Evolutionary conservation across 495 filamentous ascomycete genomes (phyloP).

Genomic region (Neurospora discreta): DNA sequence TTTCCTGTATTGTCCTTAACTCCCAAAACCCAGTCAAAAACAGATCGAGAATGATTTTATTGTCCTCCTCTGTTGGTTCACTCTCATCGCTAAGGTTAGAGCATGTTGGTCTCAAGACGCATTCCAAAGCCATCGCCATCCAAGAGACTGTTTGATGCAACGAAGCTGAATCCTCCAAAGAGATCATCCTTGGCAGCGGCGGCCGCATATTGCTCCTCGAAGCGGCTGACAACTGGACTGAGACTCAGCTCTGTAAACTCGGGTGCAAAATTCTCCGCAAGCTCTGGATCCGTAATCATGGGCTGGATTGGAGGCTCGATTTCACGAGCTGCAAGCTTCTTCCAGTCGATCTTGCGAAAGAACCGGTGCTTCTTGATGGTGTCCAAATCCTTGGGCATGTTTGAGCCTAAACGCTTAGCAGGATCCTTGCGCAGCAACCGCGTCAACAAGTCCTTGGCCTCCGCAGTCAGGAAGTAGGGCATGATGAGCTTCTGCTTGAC

Average conservation of each 20-base stretch:
- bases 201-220: conserved; percentile 21
- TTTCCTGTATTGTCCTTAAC: background rate
- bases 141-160: conserved; percentile 78
- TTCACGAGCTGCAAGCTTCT: conserved; percentile 63
- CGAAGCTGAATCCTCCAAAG: conserved; percentile 94
- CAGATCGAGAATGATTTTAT: background rate
- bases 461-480: conserved; percentile 77
- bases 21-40: background rate
- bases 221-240: conserved; percentile 51
- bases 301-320: conserved; percentile 79
- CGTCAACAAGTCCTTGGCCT: conserved; percentile 87
- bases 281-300: conserved; percentile 83
- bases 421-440: conserved; percentile 86
- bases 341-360: conserved; percentile 95
- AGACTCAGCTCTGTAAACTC: conserved; percentile 82
- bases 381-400: conserved; percentile 76
- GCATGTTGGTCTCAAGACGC: background rate
- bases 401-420: conserved; percentile 70
- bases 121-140: conserved; percentile 39
- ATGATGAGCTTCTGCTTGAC: conserved; percentile 76
- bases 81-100: background rate
- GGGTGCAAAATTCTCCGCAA: conserved; percentile 85
- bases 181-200: conserved; percentile 46
- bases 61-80: background rate
- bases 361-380: conserved; percentile 90